Evolutionary conservation across 1,284 basidiomycete species (phyloP), one percentile per base, ranked within the genome.

Genomic region (Heterobasidion occidentale): DNA sequence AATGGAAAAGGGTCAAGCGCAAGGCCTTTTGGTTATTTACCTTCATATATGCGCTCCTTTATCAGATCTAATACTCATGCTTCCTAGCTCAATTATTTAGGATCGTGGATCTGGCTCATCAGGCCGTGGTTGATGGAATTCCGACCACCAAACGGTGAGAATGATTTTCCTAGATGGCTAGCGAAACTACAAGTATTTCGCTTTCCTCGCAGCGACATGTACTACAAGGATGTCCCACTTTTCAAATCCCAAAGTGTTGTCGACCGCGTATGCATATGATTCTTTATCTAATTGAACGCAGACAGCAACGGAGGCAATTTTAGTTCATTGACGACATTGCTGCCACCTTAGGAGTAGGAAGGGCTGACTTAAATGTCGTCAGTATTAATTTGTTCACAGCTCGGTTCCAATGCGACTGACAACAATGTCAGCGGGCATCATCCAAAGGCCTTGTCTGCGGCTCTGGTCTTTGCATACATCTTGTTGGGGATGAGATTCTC

Each of bases 251-350:
- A 97, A 66, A 69, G 72, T 15, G 77, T 79, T 0, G 91, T 94
- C 0, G 89, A 96, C 68, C 77, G 74, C 60, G 93, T 92, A 57
- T 53, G 75, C 62, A 27, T 36, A 34, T 27, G 27, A 45, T 47
- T 46, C 7, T 34, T 36, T 11, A 34, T 34, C 46, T 52, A 9
- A 34, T 48, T 44, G 12, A 51, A 45, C 52, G 7, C 27, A 57
- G 17, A 36, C 36, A 46, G 19, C 38, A 14, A 17, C 52, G 35
- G 27, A 14, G 11, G 8, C 47, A 14, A 15, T 36, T 3, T 33
- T 62, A 96, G 93, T 76, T 96, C 15, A 83, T 95, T 17, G 93
- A 96, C 63, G 91, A 94, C 64, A 70, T 97, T 12, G 88, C 92
- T 0, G 91, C 90, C 0, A 92, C 92, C 0, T 80, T 94, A 34